Percentiles rank a stretch among this genome's conserved stretches.
Evolutionary conservation across 805 yeast species (phyloP).

Genomic region (Starmerella roubikii): DNA sequence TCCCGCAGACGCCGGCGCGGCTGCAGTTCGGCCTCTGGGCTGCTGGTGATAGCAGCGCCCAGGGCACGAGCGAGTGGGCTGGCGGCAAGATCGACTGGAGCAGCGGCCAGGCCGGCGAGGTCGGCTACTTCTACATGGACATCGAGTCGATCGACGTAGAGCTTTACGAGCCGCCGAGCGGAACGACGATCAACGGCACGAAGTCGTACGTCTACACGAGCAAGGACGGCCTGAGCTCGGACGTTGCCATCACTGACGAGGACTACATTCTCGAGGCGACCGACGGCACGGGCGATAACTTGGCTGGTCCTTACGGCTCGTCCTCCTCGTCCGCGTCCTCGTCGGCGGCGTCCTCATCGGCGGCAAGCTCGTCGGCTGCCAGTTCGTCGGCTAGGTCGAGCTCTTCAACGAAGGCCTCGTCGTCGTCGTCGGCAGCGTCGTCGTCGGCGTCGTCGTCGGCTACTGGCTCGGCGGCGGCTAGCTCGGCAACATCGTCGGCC

Average conservation of each 20-base stretch:
- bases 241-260: conserved; percentile 49
- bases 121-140: conserved; percentile 68
- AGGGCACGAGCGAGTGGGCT: conserved; percentile 64
- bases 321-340: conserved; percentile 6
- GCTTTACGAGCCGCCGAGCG: conserved; percentile 62
- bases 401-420: conserved; percentile 8
- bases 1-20: conserved; percentile 86
- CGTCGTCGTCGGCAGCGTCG: conserved; percentile 6
- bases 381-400: conserved; percentile 4
- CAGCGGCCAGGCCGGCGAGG: conserved; percentile 51
- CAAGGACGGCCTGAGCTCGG: conserved; percentile 32
- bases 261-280: conserved; percentile 43
- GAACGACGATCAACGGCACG: conserved; percentile 34
- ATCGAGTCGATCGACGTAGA: conserved; percentile 46
- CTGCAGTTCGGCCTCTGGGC: conserved; percentile 52
- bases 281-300: conserved; percentile 55
- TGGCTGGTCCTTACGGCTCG: conserved; percentile 20
- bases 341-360: conserved; percentile 11
- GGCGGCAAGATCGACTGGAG: conserved; percentile 84
- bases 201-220: conserved; percentile 42
- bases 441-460: conserved; percentile 6
- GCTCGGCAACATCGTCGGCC: conserved; percentile 2
- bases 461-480: not conserved
- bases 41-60: conserved; percentile 35
- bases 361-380: conserved; percentile 5